Conservation (phyloP, 1,284 basidiomycete species). For the Phylloboletellus chloephorus region DNA sequence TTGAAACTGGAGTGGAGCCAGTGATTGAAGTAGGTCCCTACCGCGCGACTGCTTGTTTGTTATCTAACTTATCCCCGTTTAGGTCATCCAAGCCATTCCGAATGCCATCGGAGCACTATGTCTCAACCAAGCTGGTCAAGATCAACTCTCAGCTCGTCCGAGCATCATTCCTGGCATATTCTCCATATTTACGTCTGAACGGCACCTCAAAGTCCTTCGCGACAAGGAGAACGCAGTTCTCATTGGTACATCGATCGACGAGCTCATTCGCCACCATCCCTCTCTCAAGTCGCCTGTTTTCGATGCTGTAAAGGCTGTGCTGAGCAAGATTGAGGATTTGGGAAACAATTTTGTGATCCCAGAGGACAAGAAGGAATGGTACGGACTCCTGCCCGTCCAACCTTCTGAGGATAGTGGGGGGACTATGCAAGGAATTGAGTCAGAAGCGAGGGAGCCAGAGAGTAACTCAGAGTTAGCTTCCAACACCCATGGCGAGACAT, state of each 20-base stretch:
- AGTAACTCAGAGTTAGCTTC: slow-evolving; percentile 27
- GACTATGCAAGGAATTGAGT: slow-evolving; percentile 52
- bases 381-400: slow-evolving; percentile 45
- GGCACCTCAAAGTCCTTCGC: slow-evolving; percentile 79
- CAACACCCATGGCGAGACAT: slow-evolving; percentile 22
- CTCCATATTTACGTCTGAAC: slow-evolving; percentile 80
- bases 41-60: neutral
- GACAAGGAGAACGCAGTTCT: slow-evolving; percentile 92
- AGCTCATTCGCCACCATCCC: slow-evolving; percentile 95
- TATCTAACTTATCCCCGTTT: slow-evolving; percentile 3
- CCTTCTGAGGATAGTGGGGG: slow-evolving; percentile 34
- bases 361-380: slow-evolving; percentile 60
- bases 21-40: slow-evolving; percentile 66
- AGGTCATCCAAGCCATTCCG: slow-evolving; percentile 89
- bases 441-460: slow-evolving; percentile 19
- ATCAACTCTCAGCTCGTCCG: slow-evolving; percentile 72
- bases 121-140: slow-evolving; percentile 86
- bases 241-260: slow-evolving; percentile 88
- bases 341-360: slow-evolving; percentile 58
- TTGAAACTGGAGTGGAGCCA: slow-evolving; percentile 83
- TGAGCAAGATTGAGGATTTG: slow-evolving; percentile 69
- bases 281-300: slow-evolving; percentile 78
- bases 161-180: slow-evolving; percentile 83
- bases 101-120: slow-evolving; percentile 97
- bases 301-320: slow-evolving; percentile 62